phyloP scores from a whole-genome alignment of 176 grass and related monocot genomes.

The Aegilops umbellulata region DNA sequence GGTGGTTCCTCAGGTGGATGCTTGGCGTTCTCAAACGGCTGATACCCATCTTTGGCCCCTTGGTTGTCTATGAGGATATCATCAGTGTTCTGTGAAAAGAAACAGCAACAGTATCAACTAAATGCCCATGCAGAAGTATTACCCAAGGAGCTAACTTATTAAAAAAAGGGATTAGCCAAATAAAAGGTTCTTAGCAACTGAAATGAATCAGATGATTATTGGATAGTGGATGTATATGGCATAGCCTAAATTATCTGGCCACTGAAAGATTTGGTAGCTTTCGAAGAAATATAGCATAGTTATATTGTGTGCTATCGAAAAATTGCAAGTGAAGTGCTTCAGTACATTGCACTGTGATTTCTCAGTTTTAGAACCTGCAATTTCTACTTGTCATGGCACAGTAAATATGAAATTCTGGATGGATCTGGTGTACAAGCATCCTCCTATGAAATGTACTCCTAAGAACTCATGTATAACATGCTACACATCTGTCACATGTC shows the following conservation, averaged over 20 bases:
- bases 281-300: neutral
- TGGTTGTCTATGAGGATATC: constrained; percentile 56
- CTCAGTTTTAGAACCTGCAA: constrained; percentile 7
- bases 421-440: constrained; percentile 16
- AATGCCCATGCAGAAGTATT: constrained; percentile 11
- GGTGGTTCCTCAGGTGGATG: neutral
- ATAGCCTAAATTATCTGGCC: constrained; percentile 1
- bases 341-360: neutral
- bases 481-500: neutral
- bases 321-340: neutral
- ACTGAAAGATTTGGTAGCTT: neutral
- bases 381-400: constrained; percentile 7
- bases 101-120: constrained; percentile 16
- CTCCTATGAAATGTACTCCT: constrained; percentile 5
- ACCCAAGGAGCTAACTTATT: neutral
- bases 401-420: constrained; percentile 7
- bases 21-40: constrained; percentile 24
- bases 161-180: neutral
- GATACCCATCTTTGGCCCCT: constrained; percentile 36
- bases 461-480: constrained; percentile 2
- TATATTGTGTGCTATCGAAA: neutral
- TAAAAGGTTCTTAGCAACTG: neutral
- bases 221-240: neutral
- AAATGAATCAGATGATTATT: constrained; percentile 6
- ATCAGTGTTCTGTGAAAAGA: constrained; percentile 33